phyloP scores from a whole-genome alignment of 176 grass and related monocot genomes.

The Chrysopogon serrulatus region DNA sequence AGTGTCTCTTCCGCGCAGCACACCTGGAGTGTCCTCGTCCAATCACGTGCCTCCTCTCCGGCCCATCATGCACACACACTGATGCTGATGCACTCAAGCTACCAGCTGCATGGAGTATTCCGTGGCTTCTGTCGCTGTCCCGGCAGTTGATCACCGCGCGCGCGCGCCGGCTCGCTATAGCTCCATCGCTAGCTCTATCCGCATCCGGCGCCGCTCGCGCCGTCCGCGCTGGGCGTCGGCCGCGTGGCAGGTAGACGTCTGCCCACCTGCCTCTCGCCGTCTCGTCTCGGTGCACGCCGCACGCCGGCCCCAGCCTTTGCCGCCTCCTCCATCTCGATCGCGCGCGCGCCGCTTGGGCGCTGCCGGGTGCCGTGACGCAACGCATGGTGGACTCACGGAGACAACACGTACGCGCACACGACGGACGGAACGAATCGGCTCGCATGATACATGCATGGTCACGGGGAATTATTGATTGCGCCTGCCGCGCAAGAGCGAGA shows the following conservation, averaged over 20 bases:
- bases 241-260: background rate
- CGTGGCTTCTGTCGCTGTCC: conserved; percentile 2
- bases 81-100: background rate
- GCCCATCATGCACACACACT: background rate
- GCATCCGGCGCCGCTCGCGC: background rate
- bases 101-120: background rate
- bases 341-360: background rate
- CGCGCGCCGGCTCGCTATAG: background rate
- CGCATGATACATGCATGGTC: background rate
- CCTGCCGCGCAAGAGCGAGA: background rate
- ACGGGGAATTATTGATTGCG: background rate
- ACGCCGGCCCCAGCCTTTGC: background rate
- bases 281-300: too few species aligned
- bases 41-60: conserved; percentile 22
- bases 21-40: conserved; percentile 29
- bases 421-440: too few species aligned
- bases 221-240: background rate
- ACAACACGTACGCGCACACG: background rate
- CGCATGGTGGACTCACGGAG: background rate
- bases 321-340: too few species aligned
- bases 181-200: background rate
- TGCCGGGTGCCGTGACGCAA: background rate
- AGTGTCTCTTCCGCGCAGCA: background rate
- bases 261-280: background rate
- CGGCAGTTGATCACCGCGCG: conserved; percentile 4